Conservation (phyloP, 176 grass and related monocot genomes). For the Oryza meyeriana region DNA sequence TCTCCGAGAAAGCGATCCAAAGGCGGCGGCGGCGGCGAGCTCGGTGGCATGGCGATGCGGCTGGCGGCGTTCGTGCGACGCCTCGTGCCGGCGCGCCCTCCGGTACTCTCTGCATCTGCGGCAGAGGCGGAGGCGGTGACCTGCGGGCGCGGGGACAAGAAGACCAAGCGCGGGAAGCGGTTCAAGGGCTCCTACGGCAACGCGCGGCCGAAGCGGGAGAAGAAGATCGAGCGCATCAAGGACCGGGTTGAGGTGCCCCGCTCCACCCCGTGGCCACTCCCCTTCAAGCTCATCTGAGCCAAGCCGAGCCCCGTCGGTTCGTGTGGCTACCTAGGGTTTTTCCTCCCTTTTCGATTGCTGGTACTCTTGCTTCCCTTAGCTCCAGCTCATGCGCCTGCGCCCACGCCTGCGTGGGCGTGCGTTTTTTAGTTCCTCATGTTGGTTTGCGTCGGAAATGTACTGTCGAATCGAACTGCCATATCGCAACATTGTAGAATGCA, state of each 20-base stretch:
- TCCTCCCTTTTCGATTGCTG: not conserved
- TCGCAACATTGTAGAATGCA: slow-evolving; percentile 20
- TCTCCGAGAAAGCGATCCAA: not conserved
- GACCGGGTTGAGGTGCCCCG: slow-evolving; percentile 94
- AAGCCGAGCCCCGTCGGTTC: not conserved
- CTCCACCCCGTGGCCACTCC: slow-evolving; percentile 95
- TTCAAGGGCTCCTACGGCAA: slow-evolving; percentile 98
- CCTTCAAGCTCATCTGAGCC: slow-evolving; percentile 88
- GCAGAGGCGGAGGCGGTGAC: slow-evolving; percentile 50
- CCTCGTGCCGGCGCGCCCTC: slow-evolving; percentile 25
- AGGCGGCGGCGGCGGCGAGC: slow-evolving; percentile 44
- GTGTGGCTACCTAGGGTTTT: slow-evolving; percentile 43
- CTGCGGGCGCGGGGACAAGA: slow-evolving; percentile 97
- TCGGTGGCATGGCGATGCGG: slow-evolving; percentile 58
- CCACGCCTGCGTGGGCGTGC: not conserved
- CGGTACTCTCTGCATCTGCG: slow-evolving; percentile 8
- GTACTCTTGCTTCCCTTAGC: slow-evolving; percentile 20
- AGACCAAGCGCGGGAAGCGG: slow-evolving; percentile 92
- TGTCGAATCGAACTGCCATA: slow-evolving; percentile 2
- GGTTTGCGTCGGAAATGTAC: slow-evolving; percentile 11
- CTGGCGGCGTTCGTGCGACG: slow-evolving; percentile 45
- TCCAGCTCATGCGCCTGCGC: not conserved
- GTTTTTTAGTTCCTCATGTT: slow-evolving; percentile 4
- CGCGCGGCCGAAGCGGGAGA: slow-evolving; percentile 75
- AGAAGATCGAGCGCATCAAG: slow-evolving; percentile 96